Percentiles rank a stretch among this genome's conserved stretches.
phyloP scores from a whole-genome alignment of 805 yeast species.

The Teunomyces barrocoloradensis region DNA sequence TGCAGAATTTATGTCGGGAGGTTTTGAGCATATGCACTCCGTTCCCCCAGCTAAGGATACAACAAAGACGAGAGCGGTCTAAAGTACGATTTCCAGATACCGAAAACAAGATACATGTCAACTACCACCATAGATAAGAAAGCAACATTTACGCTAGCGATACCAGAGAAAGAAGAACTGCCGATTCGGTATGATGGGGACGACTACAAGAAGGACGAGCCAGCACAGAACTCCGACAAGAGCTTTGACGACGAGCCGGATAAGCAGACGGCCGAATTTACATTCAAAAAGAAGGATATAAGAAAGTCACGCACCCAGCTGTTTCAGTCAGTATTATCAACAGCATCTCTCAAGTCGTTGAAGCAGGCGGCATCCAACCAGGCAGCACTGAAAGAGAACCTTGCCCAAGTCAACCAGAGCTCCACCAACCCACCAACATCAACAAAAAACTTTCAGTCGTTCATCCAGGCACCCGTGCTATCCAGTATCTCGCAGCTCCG shows the following conservation, averaged over 20 bases:
- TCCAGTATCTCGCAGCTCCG: slow-evolving; percentile 34
- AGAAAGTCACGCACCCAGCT: slow-evolving; percentile 39
- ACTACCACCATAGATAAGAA: slow-evolving; percentile 1
- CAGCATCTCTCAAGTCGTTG: slow-evolving; percentile 41
- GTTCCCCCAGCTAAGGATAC: neutral
- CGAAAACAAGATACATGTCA: neutral
- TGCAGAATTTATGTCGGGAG: neutral
- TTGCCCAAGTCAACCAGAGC: neutral
- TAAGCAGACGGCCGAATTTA: slow-evolving; percentile 16
- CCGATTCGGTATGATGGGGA: neutral
- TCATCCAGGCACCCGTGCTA: slow-evolving; percentile 46
- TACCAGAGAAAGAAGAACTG: slow-evolving; percentile 1
- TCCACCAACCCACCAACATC: slow-evolving; percentile 3
- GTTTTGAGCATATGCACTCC: neutral
- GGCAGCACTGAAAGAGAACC: neutral
- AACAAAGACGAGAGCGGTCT: neutral
- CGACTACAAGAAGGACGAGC: neutral
- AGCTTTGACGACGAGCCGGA: slow-evolving; percentile 1
- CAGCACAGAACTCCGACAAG: neutral
- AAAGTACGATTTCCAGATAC: neutral
- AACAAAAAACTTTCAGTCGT: slow-evolving; percentile 39
- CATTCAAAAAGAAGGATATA: slow-evolving; percentile 40
- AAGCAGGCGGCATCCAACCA: slow-evolving; percentile 23
- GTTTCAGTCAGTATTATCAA: slow-evolving; percentile 43
- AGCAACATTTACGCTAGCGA: slow-evolving; percentile 3